Evolutionary conservation across 768 basidiomycete genomes (phyloP), one percentile per base, ranked within the genome.

Genomic region (Boletellus ananas): DNA sequence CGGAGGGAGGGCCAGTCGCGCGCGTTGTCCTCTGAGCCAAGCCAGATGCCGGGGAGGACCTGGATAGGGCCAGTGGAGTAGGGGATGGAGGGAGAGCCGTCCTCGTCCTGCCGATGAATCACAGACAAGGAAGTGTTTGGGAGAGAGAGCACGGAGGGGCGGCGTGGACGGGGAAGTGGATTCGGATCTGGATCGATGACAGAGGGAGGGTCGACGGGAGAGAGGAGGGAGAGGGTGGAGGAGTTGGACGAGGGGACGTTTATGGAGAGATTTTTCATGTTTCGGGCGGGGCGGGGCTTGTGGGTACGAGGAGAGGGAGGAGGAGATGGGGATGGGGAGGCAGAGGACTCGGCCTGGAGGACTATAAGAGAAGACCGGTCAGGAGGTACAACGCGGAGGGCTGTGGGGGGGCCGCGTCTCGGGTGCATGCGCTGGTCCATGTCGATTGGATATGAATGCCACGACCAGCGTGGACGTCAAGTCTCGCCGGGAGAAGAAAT

Each of bases 1-100:
- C 80, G 61, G 50, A 94, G 81, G 23, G 75, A 74, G 36, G 72
- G 73, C 84, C 87, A 90, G 68, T 94, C 87, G 50, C 84, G 80
- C 38, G 88, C 91, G 58, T 94, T 94, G 69, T 93, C 91, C 67
- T 94, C 91, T 49, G 89, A 89, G 55, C 93, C 94, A 10, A 95
- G 81, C 85, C 86, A 95, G 50, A 95, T 75, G 43, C 85, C 82
- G 3, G 92, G 92, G 40, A 94, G 75, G 60, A 96, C 75, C 68
- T 94, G 85, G 13, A 87, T 70, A 39, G 93, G 94, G 14, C 93
- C 93, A 59, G 86, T 77, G 4, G 75, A 63, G 65, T 96, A 96
- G 6, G 93, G 88, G 3, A 78, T 71, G 21, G 81, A 71, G 9
- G 80, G 78, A 1, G 80, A 78, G 18, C 64, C 64, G 34, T 83